These are phyloP conservation scores for Astrothelium macrocarpum DNA, from an alignment of 495 filamentous ascomycete genomes.

Conservation along the genomic window DNA sequence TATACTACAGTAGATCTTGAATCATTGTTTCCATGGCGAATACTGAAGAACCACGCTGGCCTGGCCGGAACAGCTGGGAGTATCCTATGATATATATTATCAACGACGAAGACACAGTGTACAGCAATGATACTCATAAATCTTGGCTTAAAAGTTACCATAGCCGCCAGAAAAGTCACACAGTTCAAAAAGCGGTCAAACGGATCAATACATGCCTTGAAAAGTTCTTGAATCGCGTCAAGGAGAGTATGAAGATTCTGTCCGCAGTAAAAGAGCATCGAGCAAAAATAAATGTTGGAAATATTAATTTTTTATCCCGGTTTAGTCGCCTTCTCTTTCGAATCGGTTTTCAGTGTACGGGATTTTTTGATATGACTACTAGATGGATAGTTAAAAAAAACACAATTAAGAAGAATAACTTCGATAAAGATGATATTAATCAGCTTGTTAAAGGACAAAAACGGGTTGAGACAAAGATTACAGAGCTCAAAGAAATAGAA, in stretches of 20 bases:
- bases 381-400: not conserved
- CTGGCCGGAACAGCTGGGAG: not conserved
- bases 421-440: not conserved
- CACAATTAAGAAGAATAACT: not conserved
- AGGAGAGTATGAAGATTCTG: not conserved
- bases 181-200: not conserved
- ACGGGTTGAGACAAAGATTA: not conserved
- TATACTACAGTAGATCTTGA: not conserved
- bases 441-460: not conserved
- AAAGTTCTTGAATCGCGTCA: not conserved
- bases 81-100: not conserved
- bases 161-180: not conserved
- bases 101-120: not conserved
- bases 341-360: not conserved
- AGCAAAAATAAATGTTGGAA: not conserved
- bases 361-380: not conserved
- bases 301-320: not conserved
- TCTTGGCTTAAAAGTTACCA: not conserved
- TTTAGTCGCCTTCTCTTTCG: not conserved
- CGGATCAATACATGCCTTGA: not conserved
- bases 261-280: not conserved
- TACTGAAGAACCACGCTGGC: not conserved
- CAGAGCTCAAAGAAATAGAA: not conserved
- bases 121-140: not conserved
- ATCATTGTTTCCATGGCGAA: not conserved